Conservation (phyloP, 2,329 filamentous ascomycete genomes). For the Sclerotiophoma versabilis region DNA sequence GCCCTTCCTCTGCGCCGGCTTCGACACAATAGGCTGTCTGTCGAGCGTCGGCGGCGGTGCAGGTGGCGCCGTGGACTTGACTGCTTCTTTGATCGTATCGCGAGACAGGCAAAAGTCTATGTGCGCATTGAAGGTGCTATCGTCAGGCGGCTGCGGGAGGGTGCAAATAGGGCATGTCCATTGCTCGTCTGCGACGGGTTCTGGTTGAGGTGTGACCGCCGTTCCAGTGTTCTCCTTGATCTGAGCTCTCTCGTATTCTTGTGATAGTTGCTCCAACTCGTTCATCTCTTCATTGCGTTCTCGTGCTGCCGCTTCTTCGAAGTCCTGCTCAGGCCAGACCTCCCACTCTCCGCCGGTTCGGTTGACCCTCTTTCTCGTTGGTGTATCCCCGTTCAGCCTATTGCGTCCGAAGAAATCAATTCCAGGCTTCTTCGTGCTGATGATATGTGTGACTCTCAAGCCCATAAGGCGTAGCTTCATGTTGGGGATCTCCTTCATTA, state of each 20-base stretch:
- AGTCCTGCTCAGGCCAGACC: conserved; percentile 71
- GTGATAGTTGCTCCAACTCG: conserved; percentile 67
- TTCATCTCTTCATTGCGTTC: conserved; percentile 68
- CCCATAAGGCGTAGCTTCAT: conserved; percentile 88
- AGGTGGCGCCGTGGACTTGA: conserved; percentile 59
- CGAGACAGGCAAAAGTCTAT: conserved; percentile 90
- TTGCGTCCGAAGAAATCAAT: conserved; percentile 78
- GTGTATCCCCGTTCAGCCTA: conserved; percentile 18
- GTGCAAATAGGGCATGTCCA: conserved; percentile 92
- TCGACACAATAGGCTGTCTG: conserved; percentile 21
- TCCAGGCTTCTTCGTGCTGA: conserved; percentile 83
- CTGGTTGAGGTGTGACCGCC: conserved; percentile 33
- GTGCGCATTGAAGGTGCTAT: conserved; percentile 84
- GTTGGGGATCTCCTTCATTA: conserved; percentile 81
- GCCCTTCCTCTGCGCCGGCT: conserved; percentile 30
- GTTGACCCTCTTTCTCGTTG: conserved; percentile 19
- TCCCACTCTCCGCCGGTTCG: conserved; percentile 65
- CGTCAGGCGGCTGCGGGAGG: conserved; percentile 76
- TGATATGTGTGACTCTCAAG: conserved; percentile 82
- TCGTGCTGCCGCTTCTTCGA: conserved; percentile 67
- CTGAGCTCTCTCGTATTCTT: conserved; percentile 55
- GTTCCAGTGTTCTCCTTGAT: conserved; percentile 11
- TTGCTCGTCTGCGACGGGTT: conserved; percentile 42
- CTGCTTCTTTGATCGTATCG: conserved; percentile 82
- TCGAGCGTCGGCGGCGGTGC: conserved; percentile 22